A percentile compares a stretch with the other conserved stretches of the same genome.
phyloP scores from a whole-genome alignment of 2,329 filamentous ascomycete genomes.

The Alternaria ethzedia region DNA sequence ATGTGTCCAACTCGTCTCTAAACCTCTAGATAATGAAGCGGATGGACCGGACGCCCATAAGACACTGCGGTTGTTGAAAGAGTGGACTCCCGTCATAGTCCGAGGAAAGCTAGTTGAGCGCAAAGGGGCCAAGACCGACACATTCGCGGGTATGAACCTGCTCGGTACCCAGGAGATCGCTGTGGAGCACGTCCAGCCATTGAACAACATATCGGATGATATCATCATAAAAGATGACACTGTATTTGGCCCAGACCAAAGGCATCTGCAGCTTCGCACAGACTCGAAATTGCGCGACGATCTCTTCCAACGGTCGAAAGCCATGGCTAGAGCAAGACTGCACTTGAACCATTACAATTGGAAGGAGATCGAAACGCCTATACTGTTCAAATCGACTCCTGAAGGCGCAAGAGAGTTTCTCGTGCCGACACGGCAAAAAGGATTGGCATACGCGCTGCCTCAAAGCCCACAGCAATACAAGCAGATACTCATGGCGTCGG shows the following conservation, averaged over 20 bases:
- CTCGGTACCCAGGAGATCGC: constrained; percentile 63
- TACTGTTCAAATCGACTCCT: constrained; percentile 96
- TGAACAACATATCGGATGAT: constrained; percentile 77
- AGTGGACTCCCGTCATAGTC: constrained; percentile 63
- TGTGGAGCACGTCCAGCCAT: constrained; percentile 66
- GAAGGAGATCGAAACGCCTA: constrained; percentile 85
- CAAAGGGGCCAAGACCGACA: constrained; percentile 42
- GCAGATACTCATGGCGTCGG: constrained; percentile 93
- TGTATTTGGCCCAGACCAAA: constrained; percentile 73
- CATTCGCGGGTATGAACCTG: constrained; percentile 39
- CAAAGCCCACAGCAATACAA: constrained; percentile 99
- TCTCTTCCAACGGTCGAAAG: constrained; percentile 71
- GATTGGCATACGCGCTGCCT: constrained; percentile 85
- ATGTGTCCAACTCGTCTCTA: constrained; percentile 59
- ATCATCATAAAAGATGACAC: constrained; percentile 78
- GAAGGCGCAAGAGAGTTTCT: constrained; percentile 95
- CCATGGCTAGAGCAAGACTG: constrained; percentile 61
- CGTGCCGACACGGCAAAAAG: constrained; percentile 80
- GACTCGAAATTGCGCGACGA: constrained; percentile 70
- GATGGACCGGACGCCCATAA: constrained; percentile 36
- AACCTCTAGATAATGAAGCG: constrained; percentile 42
- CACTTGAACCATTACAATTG: constrained; percentile 65
- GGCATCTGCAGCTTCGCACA: constrained; percentile 86
- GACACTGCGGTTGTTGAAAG: constrained; percentile 52
- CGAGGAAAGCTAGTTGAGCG: constrained; percentile 57